A percentile compares a stretch with the other conserved stretches of the same genome.
phyloP scores from a whole-genome alignment of 495 filamentous ascomycete genomes.

The Aspergillus haitiensis region DNA sequence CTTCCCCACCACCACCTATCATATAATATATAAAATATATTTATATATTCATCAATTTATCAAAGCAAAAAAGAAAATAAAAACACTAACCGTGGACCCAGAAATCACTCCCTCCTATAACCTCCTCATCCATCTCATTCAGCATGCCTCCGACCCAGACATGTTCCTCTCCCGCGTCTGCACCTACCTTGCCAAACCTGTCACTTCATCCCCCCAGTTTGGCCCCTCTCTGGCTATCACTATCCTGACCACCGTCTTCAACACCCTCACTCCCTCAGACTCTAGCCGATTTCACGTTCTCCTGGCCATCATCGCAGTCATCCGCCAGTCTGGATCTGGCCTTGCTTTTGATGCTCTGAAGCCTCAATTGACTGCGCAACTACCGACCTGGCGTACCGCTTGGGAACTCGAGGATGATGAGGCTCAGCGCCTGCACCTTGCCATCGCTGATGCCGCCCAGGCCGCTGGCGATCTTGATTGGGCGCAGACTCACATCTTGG shows the following conservation, averaged over 20 bases:
- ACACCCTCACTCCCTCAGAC: constrained; percentile 74
- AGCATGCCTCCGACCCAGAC: constrained; percentile 76
- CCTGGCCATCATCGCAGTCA: constrained; percentile 75
- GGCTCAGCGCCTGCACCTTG: constrained; percentile 74
- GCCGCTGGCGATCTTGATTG: constrained; percentile 75
- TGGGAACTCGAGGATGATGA: constrained; percentile 86
- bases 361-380: constrained; percentile 68
- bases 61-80: constrained; percentile 19
- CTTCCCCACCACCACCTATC: background rate
- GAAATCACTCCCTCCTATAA: constrained; percentile 95
- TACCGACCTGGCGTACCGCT: constrained; percentile 75
- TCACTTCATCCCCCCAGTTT: constrained; percentile 79
- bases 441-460: constrained; percentile 73
- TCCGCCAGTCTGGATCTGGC: constrained; percentile 65
- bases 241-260: constrained; percentile 94
- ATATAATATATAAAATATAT: constrained; percentile 3
- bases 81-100: constrained; percentile 33
- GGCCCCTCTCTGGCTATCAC: constrained; percentile 81
- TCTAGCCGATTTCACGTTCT: constrained; percentile 86
- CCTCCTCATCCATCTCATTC: constrained; percentile 87
- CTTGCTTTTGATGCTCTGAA: constrained; percentile 77
- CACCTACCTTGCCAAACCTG: constrained; percentile 79
- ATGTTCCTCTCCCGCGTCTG: constrained; percentile 86
- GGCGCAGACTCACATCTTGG: constrained; percentile 78
- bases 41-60: constrained; percentile 8